Evolutionary conservation across 2,329 filamentous ascomycete genomes (phyloP), one percentile per base, ranked within the genome.

Genomic region (Paraconiothyrium sp.): DNA sequence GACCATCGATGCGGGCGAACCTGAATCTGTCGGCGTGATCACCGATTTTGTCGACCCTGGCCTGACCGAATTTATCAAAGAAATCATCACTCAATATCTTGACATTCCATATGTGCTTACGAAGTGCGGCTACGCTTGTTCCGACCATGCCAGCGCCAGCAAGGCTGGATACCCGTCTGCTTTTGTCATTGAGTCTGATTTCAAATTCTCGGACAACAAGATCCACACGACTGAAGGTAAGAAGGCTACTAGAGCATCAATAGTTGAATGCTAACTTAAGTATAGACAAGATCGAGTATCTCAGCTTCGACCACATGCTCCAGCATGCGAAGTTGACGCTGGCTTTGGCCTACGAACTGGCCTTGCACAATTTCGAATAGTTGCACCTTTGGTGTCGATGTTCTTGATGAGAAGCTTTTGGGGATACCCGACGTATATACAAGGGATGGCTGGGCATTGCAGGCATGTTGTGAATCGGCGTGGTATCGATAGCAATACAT

Each of bases 1-100:
- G 72, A 97, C 93, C 0, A 81, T 95, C 22, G 91, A 95, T 67
- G 90, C 92, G 3, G 93, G 93, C 61, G 85, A 92, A 78, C 86
- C 89, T 5, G 94, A 97, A 84, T 90, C 89, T 49, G 92, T 98
- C 2, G 94, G 94, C 47, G 92, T 98, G 55, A 97, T 98, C 72
- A 93, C 92, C 4, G 94, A 98, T 79, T 97, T 86, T 71, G 94
- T 98, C 48, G 91, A 97, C 76, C 83, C 89, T 2, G 89, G 86
- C 57, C 83, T 98, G 69, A 98, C 94, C 5, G 84, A 86, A 8
- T 98, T 97, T 78, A 94, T 97, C 84, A 97, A 97, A 85, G 86
- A 90, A 71, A 87, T 97, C 62, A 91, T 97, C 67, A 90, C 88
- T 35, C 88, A 88, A 82, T 98, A 98, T 83, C 97, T 94, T 81